Evolutionary conservation across 2,329 filamentous ascomycete genomes (phyloP).

Genomic region (Lachnellula hyalina): DNA sequence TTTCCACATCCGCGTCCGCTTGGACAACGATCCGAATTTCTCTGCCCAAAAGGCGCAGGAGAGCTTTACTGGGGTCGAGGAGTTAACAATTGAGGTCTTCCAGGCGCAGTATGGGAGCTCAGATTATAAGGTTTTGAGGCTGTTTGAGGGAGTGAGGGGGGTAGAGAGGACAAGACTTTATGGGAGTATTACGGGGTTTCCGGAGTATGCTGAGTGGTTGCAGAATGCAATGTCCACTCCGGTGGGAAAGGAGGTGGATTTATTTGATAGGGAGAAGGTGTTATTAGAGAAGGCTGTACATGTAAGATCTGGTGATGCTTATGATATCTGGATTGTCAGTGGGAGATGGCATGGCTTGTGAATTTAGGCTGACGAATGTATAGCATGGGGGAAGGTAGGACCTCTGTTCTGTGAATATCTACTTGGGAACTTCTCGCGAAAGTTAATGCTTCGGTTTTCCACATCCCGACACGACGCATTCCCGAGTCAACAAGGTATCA

Average conservation of each 20-base stretch:
- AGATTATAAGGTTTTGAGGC: constrained; percentile 36
- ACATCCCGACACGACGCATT: neutral
- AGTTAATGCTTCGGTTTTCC: neutral
- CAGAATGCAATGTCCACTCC: constrained; percentile 21
- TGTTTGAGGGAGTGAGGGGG: constrained; percentile 42
- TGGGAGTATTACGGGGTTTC: constrained; percentile 26
- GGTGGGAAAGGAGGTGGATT: constrained; percentile 2
- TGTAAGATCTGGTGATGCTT: constrained; percentile 10
- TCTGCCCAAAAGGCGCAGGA: constrained; percentile 32
- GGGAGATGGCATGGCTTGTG: constrained; percentile 1
- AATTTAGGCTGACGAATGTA: constrained; percentile 9
- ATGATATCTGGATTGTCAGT: constrained; percentile 22
- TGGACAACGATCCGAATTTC: constrained; percentile 46
- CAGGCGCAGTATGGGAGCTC: constrained; percentile 40
- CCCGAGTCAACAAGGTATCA: no score
- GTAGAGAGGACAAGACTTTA: constrained; percentile 38
- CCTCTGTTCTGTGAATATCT: neutral
- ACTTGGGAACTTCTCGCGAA: neutral
- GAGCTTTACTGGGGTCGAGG: constrained; percentile 42
- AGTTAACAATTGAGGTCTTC: constrained; percentile 44
- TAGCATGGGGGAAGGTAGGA: constrained; percentile 17
- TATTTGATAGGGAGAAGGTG: constrained; percentile 13
- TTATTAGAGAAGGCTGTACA: neutral
- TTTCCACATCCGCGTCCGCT: constrained; percentile 41
- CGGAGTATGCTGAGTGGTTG: constrained; percentile 27